Evolutionary conservation across 2,329 filamentous ascomycete genomes (phyloP), one percentile per base, ranked within the genome.

Genomic region (Davidsoniella eucalypti): DNA sequence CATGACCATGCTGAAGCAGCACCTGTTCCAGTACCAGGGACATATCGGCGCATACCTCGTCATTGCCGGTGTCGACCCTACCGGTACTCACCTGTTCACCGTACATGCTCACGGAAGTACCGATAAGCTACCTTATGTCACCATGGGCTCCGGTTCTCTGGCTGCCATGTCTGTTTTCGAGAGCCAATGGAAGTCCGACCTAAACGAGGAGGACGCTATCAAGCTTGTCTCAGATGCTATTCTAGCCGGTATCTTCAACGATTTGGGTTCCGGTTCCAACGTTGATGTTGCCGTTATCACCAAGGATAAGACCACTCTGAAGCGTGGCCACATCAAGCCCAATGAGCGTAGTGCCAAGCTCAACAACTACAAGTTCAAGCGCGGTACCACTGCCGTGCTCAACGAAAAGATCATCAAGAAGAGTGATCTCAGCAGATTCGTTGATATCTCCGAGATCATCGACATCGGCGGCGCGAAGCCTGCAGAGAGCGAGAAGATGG

Each of bases 1-100:
- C 75, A 98, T 98, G 92, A 98, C 92, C 47, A 82, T 98, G 73
- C 82, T 98, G 57, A 98, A 98, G 75, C 92, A 98, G 71, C 92
- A 98, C 67, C 84, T 98, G 55, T 98, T 98, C 83, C 82, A 85
- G 60, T 86, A 98, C 74, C 92, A 98, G 67, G 92, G 92, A 58
- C 78, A 98, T 71, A 94, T 98, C 59, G 92, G 93, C 59, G 92
- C 92, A 56, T 98, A 98, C 68, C 82, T 98, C 52, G 92, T 98
- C 57, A 86, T 98, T 52, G 92, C 92, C 37, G 92, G 92, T 57
- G 88, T 93, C 62, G 92, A 98, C 65, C 90, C 93, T 33, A 98
- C 92, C 1, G 92, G 92, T 60, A 80, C 83, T 43, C 87, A 94
- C 61, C 82, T 98, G 55, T 98, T 94, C 74, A 98, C 93, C 56